These are phyloP conservation scores for Suillus subluteus DNA, from an alignment of 768 basidiomycete species.

Conservation along the genomic window DNA sequence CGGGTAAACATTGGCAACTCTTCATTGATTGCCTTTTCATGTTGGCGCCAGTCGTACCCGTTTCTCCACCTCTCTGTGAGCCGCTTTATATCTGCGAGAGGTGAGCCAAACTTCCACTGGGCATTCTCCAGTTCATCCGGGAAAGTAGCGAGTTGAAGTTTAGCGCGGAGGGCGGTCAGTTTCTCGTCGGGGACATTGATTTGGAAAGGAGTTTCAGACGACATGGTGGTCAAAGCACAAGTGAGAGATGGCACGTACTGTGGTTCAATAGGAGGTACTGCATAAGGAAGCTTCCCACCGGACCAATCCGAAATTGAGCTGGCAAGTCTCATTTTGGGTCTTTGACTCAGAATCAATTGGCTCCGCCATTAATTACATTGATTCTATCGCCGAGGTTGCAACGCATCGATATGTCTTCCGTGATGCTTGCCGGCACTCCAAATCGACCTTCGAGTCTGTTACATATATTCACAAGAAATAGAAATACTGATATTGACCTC, in stretches of 20 bases:
- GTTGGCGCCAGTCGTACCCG: constrained; percentile 58
- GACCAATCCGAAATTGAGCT: neutral
- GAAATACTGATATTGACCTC: no score
- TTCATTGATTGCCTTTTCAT: constrained; percentile 52
- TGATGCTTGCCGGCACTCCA: no score
- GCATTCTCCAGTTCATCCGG: constrained; percentile 62
- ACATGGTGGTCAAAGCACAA: constrained; percentile 22
- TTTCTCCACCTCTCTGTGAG: constrained; percentile 53
- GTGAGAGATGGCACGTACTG: neutral
- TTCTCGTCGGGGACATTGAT: constrained; percentile 48
- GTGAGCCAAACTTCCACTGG: constrained; percentile 54
- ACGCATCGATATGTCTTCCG: no score
- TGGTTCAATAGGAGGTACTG: neutral
- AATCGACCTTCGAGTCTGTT: no score
- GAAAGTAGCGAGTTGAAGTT: constrained; percentile 51
- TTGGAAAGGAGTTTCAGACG: constrained; percentile 46
- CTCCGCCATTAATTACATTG: no score
- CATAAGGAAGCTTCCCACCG: neutral
- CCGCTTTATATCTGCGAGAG: constrained; percentile 51
- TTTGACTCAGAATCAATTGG: no score
- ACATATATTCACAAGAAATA: no score
- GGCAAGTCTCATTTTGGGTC: neutral
- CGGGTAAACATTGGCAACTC: constrained; percentile 41
- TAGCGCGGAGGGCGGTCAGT: constrained; percentile 44
- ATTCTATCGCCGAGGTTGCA: no score